Evolutionary conservation across 176 grass and related monocot genomes (phyloP).

Genomic region (Hordeum marinum): DNA sequence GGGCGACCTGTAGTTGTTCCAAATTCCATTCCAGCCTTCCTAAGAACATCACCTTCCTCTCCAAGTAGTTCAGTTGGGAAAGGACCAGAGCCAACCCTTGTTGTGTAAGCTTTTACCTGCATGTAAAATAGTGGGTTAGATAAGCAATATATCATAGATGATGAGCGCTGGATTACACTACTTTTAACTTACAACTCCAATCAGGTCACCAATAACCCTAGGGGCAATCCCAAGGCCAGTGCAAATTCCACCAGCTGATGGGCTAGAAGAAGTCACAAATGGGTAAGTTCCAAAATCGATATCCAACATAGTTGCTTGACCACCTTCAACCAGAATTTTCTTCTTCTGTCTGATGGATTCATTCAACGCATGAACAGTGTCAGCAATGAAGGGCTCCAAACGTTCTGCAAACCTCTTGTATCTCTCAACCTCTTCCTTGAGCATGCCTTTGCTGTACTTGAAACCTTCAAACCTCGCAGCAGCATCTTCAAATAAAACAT

Average conservation of each 20-base stretch:
- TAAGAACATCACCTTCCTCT: slow-evolving; percentile 61
- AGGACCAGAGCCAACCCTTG: slow-evolving; percentile 74
- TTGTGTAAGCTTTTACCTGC: slow-evolving; percentile 86
- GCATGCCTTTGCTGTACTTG: slow-evolving; percentile 46
- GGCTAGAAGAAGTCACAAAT: slow-evolving; percentile 80
- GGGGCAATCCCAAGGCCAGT: slow-evolving; percentile 74
- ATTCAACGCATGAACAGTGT: slow-evolving; percentile 69
- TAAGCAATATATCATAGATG: background rate
- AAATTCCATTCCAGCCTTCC: slow-evolving; percentile 69
- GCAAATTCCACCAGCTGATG: slow-evolving; percentile 84
- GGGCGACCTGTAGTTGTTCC: slow-evolving; percentile 76
- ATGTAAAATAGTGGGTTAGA: background rate
- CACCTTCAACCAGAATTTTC: slow-evolving; percentile 83
- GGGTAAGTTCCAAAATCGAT: slow-evolving; percentile 90
- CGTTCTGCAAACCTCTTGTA: slow-evolving; percentile 68
- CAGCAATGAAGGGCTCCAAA: slow-evolving; percentile 64
- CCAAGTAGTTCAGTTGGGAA: slow-evolving; percentile 82
- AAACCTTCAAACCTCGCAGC: slow-evolving; percentile 60
- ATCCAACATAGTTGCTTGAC: slow-evolving; percentile 92
- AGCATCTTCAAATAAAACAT: slow-evolving; percentile 62
- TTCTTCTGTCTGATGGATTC: slow-evolving; percentile 59
- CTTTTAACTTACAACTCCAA: slow-evolving; percentile 67
- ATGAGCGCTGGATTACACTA: background rate
- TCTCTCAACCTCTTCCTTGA: slow-evolving; percentile 69
- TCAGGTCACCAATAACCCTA: slow-evolving; percentile 58